Evolutionary conservation across 257 asterid species (phyloP).

Genomic region (Ilex asprella): DNA sequence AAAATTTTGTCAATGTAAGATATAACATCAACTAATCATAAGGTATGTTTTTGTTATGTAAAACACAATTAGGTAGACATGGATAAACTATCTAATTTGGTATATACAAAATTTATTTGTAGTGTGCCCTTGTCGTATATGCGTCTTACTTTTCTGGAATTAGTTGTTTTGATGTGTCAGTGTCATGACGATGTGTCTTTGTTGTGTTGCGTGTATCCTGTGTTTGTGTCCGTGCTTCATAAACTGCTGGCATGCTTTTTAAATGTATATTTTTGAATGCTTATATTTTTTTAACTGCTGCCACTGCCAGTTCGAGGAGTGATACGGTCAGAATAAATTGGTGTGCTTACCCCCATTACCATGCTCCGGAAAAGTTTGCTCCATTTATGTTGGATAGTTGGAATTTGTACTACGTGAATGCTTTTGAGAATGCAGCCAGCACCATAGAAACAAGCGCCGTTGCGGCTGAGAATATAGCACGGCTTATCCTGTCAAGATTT

Average conservation of each 20-base stretch:
- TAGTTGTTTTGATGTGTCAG: no score
- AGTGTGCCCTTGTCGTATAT: no score
- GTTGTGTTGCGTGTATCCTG: no score
- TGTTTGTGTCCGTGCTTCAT: not conserved
- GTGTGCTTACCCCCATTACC: conserved; percentile 92
- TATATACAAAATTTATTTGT: no score
- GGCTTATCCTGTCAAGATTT: conserved; percentile 76
- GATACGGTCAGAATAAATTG: conserved; percentile 72
- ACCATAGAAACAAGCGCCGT: conserved; percentile 94
- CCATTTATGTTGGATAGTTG: conserved; percentile 61
- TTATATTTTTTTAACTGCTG: not conserved
- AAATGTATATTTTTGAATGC: not conserved
- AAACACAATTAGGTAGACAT: no score
- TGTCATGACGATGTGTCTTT: no score
- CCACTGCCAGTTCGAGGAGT: conserved; percentile 51
- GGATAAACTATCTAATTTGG: no score
- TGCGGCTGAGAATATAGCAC: conserved; percentile 92
- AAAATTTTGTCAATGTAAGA: no score
- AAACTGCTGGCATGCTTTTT: not conserved
- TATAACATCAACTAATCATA: no score
- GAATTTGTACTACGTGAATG: conserved; percentile 85
- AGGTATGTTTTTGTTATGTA: no score
- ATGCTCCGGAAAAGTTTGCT: conserved; percentile 81
- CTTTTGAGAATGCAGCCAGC: conserved; percentile 98
- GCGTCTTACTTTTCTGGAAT: no score